phyloP scores from a whole-genome alignment of 257 asterid species.

The Salvia hispanica region DNA sequence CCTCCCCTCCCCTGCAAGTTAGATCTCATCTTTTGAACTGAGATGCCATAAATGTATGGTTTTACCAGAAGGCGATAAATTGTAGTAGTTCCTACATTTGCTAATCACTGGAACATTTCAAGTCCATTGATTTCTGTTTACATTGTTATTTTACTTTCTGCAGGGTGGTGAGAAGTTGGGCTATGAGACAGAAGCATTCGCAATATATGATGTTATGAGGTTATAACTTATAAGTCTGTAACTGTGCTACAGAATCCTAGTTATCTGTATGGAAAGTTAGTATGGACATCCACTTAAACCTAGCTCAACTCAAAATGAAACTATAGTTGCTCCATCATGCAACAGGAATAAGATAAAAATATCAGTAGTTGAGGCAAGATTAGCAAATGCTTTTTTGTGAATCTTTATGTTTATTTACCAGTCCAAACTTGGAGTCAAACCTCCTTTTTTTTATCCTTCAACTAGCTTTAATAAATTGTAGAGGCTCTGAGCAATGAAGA shows the following conservation, averaged over 20 bases:
- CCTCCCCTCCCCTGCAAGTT: neutral
- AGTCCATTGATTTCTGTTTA: slow-evolving; percentile 11
- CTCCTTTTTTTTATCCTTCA: neutral
- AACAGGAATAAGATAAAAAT: neutral
- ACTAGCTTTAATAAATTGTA: slow-evolving; percentile 12
- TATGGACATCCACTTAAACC: slow-evolving; percentile 24
- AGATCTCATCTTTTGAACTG: slow-evolving; percentile 6
- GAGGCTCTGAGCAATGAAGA: slow-evolving; percentile 24
- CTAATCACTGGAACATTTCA: slow-evolving; percentile 1
- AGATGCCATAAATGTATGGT: neutral
- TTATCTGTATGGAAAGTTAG: slow-evolving; percentile 16
- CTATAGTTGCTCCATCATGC: neutral
- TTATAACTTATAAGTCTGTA: slow-evolving; percentile 37
- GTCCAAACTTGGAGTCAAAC: neutral
- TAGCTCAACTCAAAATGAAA: neutral
- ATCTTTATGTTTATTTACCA: neutral
- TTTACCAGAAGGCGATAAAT: slow-evolving; percentile 9
- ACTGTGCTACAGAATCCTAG: slow-evolving; percentile 16
- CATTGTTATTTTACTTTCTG: slow-evolving; percentile 30
- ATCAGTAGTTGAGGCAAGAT: neutral
- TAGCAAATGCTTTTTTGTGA: slow-evolving; percentile 3
- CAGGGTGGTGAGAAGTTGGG: slow-evolving; percentile 93
- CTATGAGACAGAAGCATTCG: slow-evolving; percentile 94
- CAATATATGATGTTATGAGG: slow-evolving; percentile 92
- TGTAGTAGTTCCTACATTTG: neutral